phyloP scores from a whole-genome alignment of 768 basidiomycete genomes.

The Phylloporus rhodoxanthus region DNA sequence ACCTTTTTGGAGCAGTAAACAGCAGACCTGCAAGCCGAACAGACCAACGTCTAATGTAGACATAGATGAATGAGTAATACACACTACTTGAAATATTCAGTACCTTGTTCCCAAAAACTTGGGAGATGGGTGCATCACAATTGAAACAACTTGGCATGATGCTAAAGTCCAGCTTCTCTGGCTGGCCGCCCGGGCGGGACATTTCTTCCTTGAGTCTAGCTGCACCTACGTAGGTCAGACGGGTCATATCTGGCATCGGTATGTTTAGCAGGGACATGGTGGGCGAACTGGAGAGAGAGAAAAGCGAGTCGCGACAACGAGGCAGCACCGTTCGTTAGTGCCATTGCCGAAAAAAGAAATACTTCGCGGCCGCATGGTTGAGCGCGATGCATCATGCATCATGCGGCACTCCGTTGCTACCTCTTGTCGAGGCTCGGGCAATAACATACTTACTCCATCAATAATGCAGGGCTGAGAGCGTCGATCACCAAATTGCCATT shows the following conservation, averaged over 20 bases:
- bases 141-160: conserved; percentile 20
- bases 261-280: conserved; percentile 16
- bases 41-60: conserved; percentile 21
- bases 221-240: conserved; percentile 25
- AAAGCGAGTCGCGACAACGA: background rate
- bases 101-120: conserved; percentile 17
- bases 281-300: background rate
- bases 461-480: no score
- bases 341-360: background rate
- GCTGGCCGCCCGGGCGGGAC: conserved; percentile 25
- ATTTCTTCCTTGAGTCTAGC: conserved; percentile 24
- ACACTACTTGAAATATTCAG: background rate
- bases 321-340: background rate
- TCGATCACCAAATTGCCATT: no score
- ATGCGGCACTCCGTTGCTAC: no score
- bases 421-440: no score
- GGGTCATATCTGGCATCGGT: conserved; percentile 24
- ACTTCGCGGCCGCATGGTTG: background rate
- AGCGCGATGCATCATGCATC: background rate
- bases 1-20: conserved; percentile 30
- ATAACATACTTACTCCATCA: no score
- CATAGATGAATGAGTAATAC: background rate
- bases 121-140: conserved; percentile 14
- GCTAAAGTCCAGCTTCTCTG: conserved; percentile 26
- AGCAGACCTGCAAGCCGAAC: conserved; percentile 26